phyloP scores from a whole-genome alignment of 169 alveolate genomes.

The Cryptosporidium muris region DNA sequence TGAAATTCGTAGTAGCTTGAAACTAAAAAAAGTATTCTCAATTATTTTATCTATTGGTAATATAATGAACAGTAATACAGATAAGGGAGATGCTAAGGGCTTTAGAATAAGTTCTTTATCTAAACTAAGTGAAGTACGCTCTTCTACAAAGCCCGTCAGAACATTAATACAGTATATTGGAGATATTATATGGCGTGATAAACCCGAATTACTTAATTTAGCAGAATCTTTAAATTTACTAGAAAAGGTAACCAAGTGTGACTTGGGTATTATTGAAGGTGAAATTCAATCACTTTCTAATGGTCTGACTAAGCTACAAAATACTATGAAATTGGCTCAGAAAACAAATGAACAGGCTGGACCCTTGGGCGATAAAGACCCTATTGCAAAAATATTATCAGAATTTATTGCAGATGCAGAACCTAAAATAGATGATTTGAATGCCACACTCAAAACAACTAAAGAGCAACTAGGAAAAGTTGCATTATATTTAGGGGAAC shows the following conservation, averaged over 20 bases:
- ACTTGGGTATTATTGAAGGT: conserved; percentile 73
- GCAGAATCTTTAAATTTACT: conserved; percentile 67
- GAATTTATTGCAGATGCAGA: conserved; percentile 79
- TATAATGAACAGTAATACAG: conserved; percentile 85
- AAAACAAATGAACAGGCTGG: conserved; percentile 75
- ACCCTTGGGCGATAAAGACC: conserved; percentile 75
- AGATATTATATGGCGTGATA: conserved; percentile 77
- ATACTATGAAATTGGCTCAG: conserved; percentile 73
- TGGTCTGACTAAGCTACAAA: conserved; percentile 57
- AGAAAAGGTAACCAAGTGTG: conserved; percentile 74
- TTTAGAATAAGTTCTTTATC: conserved; percentile 86
- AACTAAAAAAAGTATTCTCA: conserved; percentile 81
- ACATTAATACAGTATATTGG: conserved; percentile 86
- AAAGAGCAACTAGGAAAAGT: conserved; percentile 79
- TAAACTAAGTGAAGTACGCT: conserved; percentile 84
- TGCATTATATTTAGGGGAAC: conserved; percentile 83
- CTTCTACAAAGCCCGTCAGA: conserved; percentile 87
- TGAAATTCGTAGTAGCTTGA: conserved; percentile 76
- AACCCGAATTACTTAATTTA: conserved; percentile 70
- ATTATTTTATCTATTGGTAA: conserved; percentile 86
- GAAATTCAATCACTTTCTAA: conserved; percentile 52
- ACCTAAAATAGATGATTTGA: conserved; percentile 76
- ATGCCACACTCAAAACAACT: conserved; percentile 75
- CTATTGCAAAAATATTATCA: conserved; percentile 73
- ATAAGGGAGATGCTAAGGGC: conserved; percentile 89